A percentile compares a stretch with the other conserved stretches of the same genome.
Evolutionary conservation across 2,329 filamentous ascomycete genomes (phyloP).

Genomic region (Aurifilum marmelostoma): DNA sequence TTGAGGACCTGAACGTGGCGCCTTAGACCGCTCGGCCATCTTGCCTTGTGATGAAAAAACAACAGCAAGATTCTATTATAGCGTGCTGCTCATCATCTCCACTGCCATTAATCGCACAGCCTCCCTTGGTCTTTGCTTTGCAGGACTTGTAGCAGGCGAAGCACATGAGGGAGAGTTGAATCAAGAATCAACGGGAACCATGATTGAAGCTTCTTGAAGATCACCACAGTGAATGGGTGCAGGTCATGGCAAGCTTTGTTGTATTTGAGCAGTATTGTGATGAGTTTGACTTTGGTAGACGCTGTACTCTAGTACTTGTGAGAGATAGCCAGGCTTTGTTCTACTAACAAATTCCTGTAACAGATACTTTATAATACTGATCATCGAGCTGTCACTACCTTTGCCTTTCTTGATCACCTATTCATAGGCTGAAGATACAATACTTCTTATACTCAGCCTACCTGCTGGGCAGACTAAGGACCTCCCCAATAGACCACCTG

Average conservation of each 20-base stretch:
- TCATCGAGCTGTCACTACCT: no score
- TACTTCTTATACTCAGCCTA: neutral
- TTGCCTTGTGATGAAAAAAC: neutral
- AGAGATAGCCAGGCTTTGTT: neutral
- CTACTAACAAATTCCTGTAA: neutral
- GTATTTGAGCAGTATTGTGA: neutral
- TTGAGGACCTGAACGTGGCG: constrained; percentile 10
- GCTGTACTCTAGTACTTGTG: neutral
- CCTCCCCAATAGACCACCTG: neutral
- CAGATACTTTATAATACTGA: no score
- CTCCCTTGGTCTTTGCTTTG: no score
- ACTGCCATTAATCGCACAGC: no score
- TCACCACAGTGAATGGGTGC: neutral
- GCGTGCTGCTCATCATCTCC: no score
- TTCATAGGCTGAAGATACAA: neutral
- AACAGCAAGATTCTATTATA: no score
- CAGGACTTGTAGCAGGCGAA: no score
- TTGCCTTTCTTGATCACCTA: neutral
- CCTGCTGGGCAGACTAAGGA: neutral
- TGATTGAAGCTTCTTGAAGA: no score
- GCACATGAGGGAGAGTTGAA: no score
- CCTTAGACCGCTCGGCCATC: constrained; percentile 17
- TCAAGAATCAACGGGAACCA: no score
- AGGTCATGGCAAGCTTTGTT: neutral
- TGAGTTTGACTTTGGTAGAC: neutral